A percentile compares a stretch with the other conserved stretches of the same genome.
phyloP scores from a whole-genome alignment of 2,329 filamentous ascomycete species.

The Diaporthe sp. region DNA sequence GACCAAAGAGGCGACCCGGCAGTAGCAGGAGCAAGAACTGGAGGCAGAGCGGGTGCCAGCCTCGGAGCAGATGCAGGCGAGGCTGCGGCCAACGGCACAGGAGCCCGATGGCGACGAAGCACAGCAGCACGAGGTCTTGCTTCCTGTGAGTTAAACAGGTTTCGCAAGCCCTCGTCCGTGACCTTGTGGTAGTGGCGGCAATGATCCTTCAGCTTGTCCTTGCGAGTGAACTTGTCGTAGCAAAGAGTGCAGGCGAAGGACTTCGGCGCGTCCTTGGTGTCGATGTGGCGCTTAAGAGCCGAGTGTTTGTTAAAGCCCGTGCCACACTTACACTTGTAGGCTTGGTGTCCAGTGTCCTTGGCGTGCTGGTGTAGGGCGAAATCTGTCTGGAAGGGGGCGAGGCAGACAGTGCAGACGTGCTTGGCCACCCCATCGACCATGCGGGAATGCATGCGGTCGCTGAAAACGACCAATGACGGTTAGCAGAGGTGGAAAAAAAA shows the following conservation, averaged over 20 bases:
- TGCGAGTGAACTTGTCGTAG: background rate
- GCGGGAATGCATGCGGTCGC: too few species aligned
- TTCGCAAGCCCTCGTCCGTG: accelerated
- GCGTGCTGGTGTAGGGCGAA: background rate
- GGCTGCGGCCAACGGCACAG: background rate
- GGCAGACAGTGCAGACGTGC: background rate
- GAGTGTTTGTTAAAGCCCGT: background rate
- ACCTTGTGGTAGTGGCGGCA: background rate
- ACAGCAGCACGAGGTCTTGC: background rate
- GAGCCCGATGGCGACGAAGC: background rate
- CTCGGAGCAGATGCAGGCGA: background rate
- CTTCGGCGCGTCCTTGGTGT: background rate
- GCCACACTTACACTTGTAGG: constrained; percentile 1
- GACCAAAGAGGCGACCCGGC: background rate
- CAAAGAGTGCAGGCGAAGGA: background rate
- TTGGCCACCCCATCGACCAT: too few species aligned
- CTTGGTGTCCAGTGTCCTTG: background rate
- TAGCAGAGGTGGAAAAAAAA: constrained; percentile 9
- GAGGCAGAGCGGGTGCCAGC: background rate
- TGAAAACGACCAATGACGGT: background rate
- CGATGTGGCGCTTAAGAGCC: background rate
- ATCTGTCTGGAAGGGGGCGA: background rate
- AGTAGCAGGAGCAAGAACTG: background rate
- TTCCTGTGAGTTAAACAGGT: accelerated
- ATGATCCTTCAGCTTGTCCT: background rate